phyloP scores from a whole-genome alignment of 1,139 yeast species.

The Taiozyma sp. region DNA sequence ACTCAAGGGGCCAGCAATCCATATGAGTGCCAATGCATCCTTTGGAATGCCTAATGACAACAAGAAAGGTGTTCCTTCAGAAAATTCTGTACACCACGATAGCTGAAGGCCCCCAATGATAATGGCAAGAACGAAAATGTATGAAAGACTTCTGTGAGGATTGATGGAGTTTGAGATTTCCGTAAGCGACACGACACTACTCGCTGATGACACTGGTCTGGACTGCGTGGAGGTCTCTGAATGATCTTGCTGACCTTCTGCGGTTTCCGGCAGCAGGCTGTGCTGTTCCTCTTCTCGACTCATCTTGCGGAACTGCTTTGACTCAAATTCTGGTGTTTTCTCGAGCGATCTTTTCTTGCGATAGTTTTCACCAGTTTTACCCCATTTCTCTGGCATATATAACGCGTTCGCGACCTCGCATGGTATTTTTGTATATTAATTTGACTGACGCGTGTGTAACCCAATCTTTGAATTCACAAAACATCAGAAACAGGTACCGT shows the following conservation, averaged over 20 bases:
- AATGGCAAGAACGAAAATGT: constrained; percentile 40
- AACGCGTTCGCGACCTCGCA: not conserved
- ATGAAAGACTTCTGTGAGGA: constrained; percentile 36
- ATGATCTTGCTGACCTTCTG: not conserved
- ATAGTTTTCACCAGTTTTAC: not conserved
- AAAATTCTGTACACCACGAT: constrained; percentile 50
- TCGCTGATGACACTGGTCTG: not conserved
- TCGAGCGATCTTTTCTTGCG: not conserved
- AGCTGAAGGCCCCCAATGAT: constrained; percentile 46
- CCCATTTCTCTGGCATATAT: not conserved
- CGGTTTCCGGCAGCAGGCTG: not conserved
- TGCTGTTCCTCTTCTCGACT: not conserved
- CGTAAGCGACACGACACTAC: constrained; percentile 10
- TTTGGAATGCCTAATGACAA: constrained; percentile 51
- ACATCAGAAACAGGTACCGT: too few relatives aligned
- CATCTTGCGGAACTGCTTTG: not conserved
- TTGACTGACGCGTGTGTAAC: not conserved
- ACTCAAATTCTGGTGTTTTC: not conserved
- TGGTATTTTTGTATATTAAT: too few relatives aligned
- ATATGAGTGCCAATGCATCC: constrained; percentile 44
- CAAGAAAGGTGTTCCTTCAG: constrained; percentile 46
- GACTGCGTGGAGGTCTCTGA: not conserved
- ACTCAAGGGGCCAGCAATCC: constrained; percentile 60
- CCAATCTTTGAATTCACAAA: not conserved
- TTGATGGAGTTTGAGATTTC: constrained; percentile 24